Evolutionary conservation across 345 rosid genomes (phyloP).

Genomic region (Iberis pinnata): DNA sequence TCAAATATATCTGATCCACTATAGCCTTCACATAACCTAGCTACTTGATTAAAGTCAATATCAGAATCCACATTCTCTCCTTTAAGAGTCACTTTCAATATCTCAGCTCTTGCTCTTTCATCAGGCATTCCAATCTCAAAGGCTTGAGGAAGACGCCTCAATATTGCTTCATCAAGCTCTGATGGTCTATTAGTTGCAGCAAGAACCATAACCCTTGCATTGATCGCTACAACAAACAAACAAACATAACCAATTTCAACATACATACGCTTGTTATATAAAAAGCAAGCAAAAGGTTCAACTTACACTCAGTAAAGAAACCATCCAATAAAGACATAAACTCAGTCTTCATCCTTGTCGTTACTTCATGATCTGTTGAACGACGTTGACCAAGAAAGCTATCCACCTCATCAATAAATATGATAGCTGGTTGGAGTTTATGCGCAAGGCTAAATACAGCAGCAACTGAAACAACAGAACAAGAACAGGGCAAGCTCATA

Average conservation of each 20-base stretch:
- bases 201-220: conserved; percentile 96
- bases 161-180: conserved; percentile 95
- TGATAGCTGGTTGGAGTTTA: conserved; percentile 95
- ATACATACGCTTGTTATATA: background rate
- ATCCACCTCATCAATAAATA: conserved; percentile 92
- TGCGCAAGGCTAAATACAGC: conserved; percentile 91
- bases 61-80: conserved; percentile 59
- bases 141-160: conserved; percentile 91
- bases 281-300: background rate
- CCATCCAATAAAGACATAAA: conserved; percentile 99
- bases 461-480: conserved; percentile 52
- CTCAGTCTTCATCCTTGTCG: conserved; percentile 95
- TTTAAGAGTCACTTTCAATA: conserved; percentile 75
- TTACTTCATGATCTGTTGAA: conserved; percentile 75
- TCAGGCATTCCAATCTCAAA: conserved; percentile 96
- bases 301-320: conserved; percentile 95
- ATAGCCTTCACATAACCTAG: conserved; percentile 69
- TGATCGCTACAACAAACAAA: conserved; percentile 42
- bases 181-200: conserved; percentile 98
- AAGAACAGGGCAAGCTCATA: conserved; percentile 1
- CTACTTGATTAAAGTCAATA: conserved; percentile 62
- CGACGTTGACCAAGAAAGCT: conserved; percentile 96
- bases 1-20: conserved; percentile 94
- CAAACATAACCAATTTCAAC: conserved; percentile 2
- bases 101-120: conserved; percentile 55